phyloP scores from a whole-genome alignment of 2,329 filamentous ascomycete species.

The Chrysosphaeria jannelii region DNA sequence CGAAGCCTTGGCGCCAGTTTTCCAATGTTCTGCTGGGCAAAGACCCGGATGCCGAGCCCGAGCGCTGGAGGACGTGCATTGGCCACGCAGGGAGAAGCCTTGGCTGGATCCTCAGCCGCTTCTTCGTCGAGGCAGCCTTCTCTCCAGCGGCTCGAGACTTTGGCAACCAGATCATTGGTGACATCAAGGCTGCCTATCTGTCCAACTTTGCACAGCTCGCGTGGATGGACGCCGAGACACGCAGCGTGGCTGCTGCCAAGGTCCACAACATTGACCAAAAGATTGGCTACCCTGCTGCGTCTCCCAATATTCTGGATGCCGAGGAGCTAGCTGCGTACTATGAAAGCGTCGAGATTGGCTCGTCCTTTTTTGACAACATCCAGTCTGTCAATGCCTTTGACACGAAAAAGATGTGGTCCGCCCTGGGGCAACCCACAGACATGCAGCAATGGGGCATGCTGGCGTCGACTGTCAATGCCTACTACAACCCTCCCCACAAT shows the following conservation, averaged over 20 bases:
- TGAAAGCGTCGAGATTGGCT: constrained; percentile 16
- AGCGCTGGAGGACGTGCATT: constrained; percentile 37
- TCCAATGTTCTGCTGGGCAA: constrained; percentile 25
- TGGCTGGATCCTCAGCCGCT: constrained; percentile 38
- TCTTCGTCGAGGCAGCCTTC: constrained; percentile 40
- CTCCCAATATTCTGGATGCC: constrained; percentile 28
- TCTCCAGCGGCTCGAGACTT: constrained; percentile 33
- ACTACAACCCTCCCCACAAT: constrained; percentile 32
- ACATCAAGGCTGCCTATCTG: constrained; percentile 36
- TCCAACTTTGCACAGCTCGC: constrained; percentile 23
- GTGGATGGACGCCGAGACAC: constrained; percentile 35
- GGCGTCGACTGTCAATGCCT: constrained; percentile 31
- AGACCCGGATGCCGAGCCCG: constrained; percentile 27
- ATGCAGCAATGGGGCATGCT: constrained; percentile 29
- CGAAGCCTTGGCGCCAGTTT: constrained; percentile 28
- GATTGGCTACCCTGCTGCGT: constrained; percentile 30
- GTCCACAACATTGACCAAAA: constrained; percentile 36
- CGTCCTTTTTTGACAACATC: constrained; percentile 24
- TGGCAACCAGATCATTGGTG: constrained; percentile 36
- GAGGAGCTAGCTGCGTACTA: constrained; percentile 25
- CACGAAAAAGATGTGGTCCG: constrained; percentile 20
- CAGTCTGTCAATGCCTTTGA: constrained; percentile 19
- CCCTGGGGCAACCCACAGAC: constrained; percentile 27
- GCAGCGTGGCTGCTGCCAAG: constrained; percentile 28
- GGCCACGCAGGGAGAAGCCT: constrained; percentile 14